Evolutionary conservation across 2,329 filamentous ascomycete genomes (phyloP), one percentile per base, ranked within the genome.

Genomic region (Aschersonia sp.): DNA sequence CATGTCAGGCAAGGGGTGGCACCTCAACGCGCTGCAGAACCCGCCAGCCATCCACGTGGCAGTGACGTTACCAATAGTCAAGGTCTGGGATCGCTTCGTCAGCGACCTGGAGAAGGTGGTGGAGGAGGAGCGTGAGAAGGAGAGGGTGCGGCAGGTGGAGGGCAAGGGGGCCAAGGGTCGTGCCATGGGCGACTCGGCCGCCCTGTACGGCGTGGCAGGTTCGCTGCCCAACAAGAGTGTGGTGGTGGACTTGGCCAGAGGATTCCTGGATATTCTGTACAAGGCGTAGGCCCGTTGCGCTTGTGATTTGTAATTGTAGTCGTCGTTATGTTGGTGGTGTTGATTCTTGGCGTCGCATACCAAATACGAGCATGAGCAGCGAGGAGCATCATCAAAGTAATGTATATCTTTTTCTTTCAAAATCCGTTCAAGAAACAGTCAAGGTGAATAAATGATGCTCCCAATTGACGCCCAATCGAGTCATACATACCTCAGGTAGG

Each of bases 181-280:
- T 62, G 80, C 78, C 30, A 75, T 80, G 56, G 87, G 87, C 1
- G 86, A 95, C 62, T 81, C 87, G 10, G 86, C 88, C 1, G 89
- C 89, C 4, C 68, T 98, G 52, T 98, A 98, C 65, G 92, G 92
- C 48, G 89, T 98, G 49, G 92, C 92, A 0, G 92, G 92, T 5
- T 94, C 86, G 59, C 67, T 98, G 64, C 92, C 92, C 1, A 94
- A 98, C 63, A 97, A 97, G 77, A 88, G 85, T 55, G 83, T 98
- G 35, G 89, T 98, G 32, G 86, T 87, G 54, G 87, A 94, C 58
- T 68, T 98, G 61, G 91, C 89, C 2, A 86, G 76, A 55, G 91
- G 89, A 1, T 98, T 97, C 66, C 72, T 97, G 61, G 89, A 97
- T 68, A 83, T 92, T 47, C 63, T 96, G 65, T 96, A 96, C 67